Conservation (phyloP, 257 asterid species). For the Solanum clarkiae region DNA sequence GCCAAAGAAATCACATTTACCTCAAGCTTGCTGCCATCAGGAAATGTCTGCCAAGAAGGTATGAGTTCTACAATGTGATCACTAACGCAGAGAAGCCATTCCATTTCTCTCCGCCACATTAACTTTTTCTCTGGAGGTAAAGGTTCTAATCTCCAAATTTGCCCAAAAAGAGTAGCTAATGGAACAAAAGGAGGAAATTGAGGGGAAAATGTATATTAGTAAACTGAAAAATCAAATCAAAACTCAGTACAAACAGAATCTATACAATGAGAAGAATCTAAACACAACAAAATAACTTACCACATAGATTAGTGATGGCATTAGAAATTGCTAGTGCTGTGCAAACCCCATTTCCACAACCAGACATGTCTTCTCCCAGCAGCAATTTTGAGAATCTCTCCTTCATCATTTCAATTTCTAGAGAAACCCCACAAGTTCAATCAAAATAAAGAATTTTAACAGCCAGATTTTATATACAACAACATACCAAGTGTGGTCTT, state of each 20-base stretch:
- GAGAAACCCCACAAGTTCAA: neutral
- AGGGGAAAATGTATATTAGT: neutral
- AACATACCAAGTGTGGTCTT: neutral
- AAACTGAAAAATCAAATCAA: neutral
- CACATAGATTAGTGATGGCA: constrained; percentile 88
- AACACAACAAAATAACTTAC: constrained; percentile 15
- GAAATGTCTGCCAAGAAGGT: constrained; percentile 72
- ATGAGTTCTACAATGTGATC: constrained; percentile 71
- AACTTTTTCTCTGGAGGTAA: constrained; percentile 37
- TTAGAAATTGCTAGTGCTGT: constrained; percentile 75
- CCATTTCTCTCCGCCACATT: constrained; percentile 87
- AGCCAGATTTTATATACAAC: neutral
- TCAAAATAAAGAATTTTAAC: neutral
- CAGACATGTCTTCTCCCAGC: constrained; percentile 92
- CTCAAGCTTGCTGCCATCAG: constrained; percentile 76
- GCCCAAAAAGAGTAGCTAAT: constrained; percentile 76
- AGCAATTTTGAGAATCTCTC: constrained; percentile 74
- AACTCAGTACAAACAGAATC: neutral
- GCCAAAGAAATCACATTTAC: constrained; percentile 11
- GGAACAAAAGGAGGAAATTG: neutral
- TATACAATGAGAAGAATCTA: neutral
- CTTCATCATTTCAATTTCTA: constrained; percentile 75
- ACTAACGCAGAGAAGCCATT: constrained; percentile 65
- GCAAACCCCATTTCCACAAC: constrained; percentile 80
- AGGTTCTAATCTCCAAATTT: constrained; percentile 88